Evolutionary conservation across 2,329 filamentous ascomycete species (phyloP), one percentile per base, ranked within the genome.

Genomic region (Plectosphaerella cucumerina): DNA sequence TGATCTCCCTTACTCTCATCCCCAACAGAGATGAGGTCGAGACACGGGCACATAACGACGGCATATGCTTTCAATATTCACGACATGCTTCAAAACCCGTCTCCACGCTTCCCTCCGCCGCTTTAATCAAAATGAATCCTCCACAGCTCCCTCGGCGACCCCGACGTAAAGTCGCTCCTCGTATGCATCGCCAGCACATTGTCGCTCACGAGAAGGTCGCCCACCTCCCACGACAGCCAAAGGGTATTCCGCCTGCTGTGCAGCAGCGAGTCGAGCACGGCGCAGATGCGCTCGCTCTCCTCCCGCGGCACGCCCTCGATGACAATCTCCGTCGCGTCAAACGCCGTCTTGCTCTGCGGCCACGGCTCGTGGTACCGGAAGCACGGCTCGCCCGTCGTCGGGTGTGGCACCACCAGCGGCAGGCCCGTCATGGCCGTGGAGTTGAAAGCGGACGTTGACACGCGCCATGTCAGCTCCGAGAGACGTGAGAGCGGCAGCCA

Each of bases 291-390:
- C 0, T 57, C 51, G 35, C 68, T 65, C n/a, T 71, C 67, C 0
- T 60, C 21, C 6, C 57, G 49, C 11, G 55, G 47, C 2, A 60
- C 65, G 1, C 61, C 65, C 21, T 78, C 75, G 20, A 79, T 72
- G 0, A 57, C 62, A 0, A 77, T 65, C 6, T 69, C 55, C 0
- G 72, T 77, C 2, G 74, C 69, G 8, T 76, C 72, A 43, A 80
- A 81, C 14, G 64, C 65, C 0, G 79, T 81, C 61, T 73, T 77
- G n/a, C 64, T 68, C 43, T 72, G 65, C 0, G 75, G 74, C 78
- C 78, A 81, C 0, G 76, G 75, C 56, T 82, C 75, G 52, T 81
- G 77, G 58, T 76, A 83, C 20, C 77, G 72, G 5, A 83, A 57
- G 55, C 78, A 82, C 0, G 75, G 71, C 12, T 67, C 63, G 0